Evolutionary conservation across 1,139 yeast species (phyloP).

Genomic region (Kodamaea fungicola): DNA sequence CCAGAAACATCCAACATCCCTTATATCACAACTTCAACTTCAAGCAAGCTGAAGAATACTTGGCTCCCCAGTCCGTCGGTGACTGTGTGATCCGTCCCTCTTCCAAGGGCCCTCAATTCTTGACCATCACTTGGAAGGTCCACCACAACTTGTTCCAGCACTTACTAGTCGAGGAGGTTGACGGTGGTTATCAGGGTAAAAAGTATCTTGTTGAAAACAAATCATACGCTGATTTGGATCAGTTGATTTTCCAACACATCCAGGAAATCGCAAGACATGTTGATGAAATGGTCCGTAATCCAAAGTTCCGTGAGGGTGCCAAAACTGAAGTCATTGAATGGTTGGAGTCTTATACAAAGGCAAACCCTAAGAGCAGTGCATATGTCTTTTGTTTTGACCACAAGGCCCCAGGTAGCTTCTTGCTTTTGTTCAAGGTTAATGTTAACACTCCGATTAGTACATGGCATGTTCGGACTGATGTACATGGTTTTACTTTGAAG

Average conservation of each 20-base stretch:
- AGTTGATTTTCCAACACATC: conserved; percentile 82
- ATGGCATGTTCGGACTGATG: conserved; percentile 88
- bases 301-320: conserved; percentile 85
- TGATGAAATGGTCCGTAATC: conserved; percentile 79
- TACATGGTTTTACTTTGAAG: conserved; percentile 78
- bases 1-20: conserved; percentile 89
- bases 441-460: conserved; percentile 69
- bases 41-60: conserved; percentile 86
- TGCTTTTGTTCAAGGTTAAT: conserved; percentile 76
- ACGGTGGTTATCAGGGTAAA: conserved; percentile 47
- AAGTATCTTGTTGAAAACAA: conserved; percentile 66
- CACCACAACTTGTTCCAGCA: conserved; percentile 90
- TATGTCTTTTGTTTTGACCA: conserved; percentile 91
- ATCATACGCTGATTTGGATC: conserved; percentile 84
- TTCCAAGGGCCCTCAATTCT: conserved; percentile 80
- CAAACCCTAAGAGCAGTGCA: conserved; percentile 86
- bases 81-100: conserved; percentile 95
- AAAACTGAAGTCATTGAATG: conserved; percentile 79
- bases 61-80: conserved; percentile 87
- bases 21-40: conserved; percentile 80
- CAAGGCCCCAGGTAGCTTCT: conserved; percentile 89
- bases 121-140: conserved; percentile 96
- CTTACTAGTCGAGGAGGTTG: conserved; percentile 76
- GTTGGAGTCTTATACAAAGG: conserved; percentile 85
- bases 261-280: conserved; percentile 83